phyloP scores from a whole-genome alignment of 768 basidiomycete species.

The Chalciporus sphaerocephalus region DNA sequence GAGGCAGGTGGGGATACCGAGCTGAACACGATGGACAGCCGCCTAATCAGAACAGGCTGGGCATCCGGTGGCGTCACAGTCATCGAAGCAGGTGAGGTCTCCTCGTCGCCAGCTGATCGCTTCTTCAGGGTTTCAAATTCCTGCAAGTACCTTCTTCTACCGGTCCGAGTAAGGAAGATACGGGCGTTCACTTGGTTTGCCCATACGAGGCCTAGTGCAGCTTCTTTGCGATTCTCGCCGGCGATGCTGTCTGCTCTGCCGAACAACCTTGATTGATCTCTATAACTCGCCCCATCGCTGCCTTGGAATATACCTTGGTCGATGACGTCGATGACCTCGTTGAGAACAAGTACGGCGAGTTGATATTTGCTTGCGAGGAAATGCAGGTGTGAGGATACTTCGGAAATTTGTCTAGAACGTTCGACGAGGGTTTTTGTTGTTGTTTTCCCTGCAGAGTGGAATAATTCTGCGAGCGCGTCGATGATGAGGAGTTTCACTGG shows the following conservation, averaged over 20 bases:
- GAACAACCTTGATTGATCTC: slow-evolving; percentile 75
- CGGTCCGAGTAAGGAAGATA: slow-evolving; percentile 77
- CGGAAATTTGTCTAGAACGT: slow-evolving; percentile 64
- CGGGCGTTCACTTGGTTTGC: slow-evolving; percentile 87
- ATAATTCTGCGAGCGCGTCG: slow-evolving; percentile 84
- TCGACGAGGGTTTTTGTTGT: slow-evolving; percentile 61
- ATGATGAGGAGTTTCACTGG: slow-evolving; percentile 80
- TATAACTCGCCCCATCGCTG: slow-evolving; percentile 48
- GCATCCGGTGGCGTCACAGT: slow-evolving; percentile 30
- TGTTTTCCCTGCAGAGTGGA: slow-evolving; percentile 60
- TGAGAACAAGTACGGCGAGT: slow-evolving; percentile 78
- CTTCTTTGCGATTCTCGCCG: slow-evolving; percentile 67
- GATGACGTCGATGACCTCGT: slow-evolving; percentile 86
- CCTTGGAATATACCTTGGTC: slow-evolving; percentile 25
- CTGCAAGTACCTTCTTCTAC: slow-evolving; percentile 55
- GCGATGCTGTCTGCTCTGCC: slow-evolving; percentile 55
- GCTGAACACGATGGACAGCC: slow-evolving; percentile 76
- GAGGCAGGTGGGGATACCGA: slow-evolving; percentile 53
- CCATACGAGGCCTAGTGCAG: slow-evolving; percentile 85
- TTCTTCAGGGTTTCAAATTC: slow-evolving; percentile 31
- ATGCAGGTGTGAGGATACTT: slow-evolving; percentile 70
- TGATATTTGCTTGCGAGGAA: slow-evolving; percentile 56
- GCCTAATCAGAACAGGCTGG: slow-evolving; percentile 55
- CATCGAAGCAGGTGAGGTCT: background rate
- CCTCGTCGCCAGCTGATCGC: slow-evolving; percentile 13